Percentiles rank a stretch among this genome's conserved stretches.
phyloP scores from a whole-genome alignment of 345 rosid genomes.

The Limnanthes douglasii region DNA sequence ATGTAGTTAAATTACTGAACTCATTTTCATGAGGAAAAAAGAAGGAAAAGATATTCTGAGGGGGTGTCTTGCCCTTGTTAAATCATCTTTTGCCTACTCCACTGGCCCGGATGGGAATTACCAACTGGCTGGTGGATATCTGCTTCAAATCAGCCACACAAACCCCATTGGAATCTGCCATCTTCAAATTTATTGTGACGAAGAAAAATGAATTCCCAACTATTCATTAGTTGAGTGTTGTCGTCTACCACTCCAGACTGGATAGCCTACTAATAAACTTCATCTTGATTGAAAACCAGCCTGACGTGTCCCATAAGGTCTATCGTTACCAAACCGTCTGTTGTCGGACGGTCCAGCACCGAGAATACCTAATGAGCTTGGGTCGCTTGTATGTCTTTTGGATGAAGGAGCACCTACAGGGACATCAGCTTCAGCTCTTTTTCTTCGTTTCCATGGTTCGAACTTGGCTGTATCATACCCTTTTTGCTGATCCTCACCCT shows the following conservation, averaged over 20 bases:
- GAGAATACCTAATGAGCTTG: constrained; percentile 80
- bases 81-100: constrained; percentile 10
- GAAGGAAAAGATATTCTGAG: constrained; percentile 14
- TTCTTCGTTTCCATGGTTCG: constrained; percentile 86
- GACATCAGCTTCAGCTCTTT: constrained; percentile 47
- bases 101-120: constrained; percentile 12
- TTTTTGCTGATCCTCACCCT: constrained; percentile 56
- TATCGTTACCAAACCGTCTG: constrained; percentile 29
- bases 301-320: constrained; percentile 44
- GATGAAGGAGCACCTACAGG: constrained; percentile 18
- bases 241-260: constrained; percentile 1
- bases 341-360: constrained; percentile 81
- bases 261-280: constrained; percentile 18
- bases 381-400: constrained; percentile 38
- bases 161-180: constrained; percentile 6
- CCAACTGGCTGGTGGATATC: constrained; percentile 8
- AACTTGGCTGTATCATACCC: constrained; percentile 56
- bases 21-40: constrained; percentile 17
- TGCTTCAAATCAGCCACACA: constrained; percentile 11
- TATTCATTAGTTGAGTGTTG: constrained; percentile 13
- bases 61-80: constrained; percentile 18
- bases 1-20: constrained; percentile 33
- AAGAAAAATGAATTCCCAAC: constrained; percentile 25
- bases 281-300: constrained; percentile 51
- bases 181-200: constrained; percentile 11